A percentile compares a stretch with the other conserved stretches of the same genome.
Conservation (phyloP, 106 monocot genomes). For the Agapanthus africanus region DNA sequence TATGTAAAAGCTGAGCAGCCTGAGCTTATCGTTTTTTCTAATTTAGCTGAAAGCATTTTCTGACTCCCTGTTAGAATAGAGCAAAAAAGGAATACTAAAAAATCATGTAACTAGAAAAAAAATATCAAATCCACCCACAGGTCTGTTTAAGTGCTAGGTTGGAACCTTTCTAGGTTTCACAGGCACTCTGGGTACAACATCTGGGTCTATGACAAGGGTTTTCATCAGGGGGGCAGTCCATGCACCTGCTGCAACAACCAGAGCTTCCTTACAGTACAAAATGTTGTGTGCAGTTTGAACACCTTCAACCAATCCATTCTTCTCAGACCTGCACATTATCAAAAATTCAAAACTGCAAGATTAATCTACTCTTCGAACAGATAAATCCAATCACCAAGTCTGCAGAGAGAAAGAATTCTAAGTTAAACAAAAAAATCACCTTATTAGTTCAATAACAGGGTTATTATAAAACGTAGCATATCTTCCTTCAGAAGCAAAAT, state of each 20-base stretch:
- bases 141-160: not conserved
- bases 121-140: not conserved
- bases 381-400: not conserved
- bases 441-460: conserved; percentile 50
- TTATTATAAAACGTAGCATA: conserved; percentile 76
- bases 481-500: conserved; percentile 56
- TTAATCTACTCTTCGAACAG: not conserved
- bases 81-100: not conserved
- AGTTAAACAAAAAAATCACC: too few species aligned
- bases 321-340: conserved; percentile 38
- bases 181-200: conserved; percentile 36
- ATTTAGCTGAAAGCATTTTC: not conserved
- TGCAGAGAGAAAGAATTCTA: not conserved
- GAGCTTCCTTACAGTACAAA: conserved; percentile 47
- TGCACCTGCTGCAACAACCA: conserved; percentile 78
- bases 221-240: conserved; percentile 68
- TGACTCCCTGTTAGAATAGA: not conserved
- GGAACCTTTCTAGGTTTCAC: conserved; percentile 88
- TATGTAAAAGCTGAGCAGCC: too few species aligned
- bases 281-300: conserved; percentile 62
- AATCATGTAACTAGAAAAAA: too few species aligned
- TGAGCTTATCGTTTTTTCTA: too few species aligned
- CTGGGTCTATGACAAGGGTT: conserved; percentile 23
- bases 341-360: not conserved
- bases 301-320: conserved; percentile 60